Evolutionary conservation across 1,284 basidiomycete species (phyloP).

Genomic region (Polyporus tsugae): DNA sequence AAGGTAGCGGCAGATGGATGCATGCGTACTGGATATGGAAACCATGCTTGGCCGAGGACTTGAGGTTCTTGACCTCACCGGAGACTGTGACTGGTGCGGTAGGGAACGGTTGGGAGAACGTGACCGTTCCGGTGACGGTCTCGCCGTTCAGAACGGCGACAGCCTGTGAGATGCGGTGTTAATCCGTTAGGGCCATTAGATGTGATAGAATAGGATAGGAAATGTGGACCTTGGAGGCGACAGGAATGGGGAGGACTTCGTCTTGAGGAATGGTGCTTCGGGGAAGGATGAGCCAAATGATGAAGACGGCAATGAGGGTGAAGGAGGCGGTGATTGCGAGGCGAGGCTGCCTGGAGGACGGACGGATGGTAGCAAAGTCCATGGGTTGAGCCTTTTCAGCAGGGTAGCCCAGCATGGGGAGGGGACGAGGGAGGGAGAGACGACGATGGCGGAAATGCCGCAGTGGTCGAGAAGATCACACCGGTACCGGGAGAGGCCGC

Average conservation of each 20-base stretch:
- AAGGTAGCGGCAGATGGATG: constrained; percentile 23
- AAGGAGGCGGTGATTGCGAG: constrained; percentile 32
- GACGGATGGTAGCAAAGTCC: constrained; percentile 5
- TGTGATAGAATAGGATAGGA: neutral
- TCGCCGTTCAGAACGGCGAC: constrained; percentile 73
- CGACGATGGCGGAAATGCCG: constrained; percentile 22
- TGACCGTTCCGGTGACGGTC: constrained; percentile 67
- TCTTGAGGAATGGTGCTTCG: constrained; percentile 13
- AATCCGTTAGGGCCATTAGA: neutral
- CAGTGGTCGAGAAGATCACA: constrained; percentile 3
- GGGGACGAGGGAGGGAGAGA: neutral
- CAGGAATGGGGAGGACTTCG: constrained; percentile 22
- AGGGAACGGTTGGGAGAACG: constrained; percentile 65
- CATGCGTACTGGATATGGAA: constrained; percentile 81
- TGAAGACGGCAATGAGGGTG: constrained; percentile 31
- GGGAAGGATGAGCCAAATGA: constrained; percentile 33
- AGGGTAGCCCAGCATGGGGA: neutral
- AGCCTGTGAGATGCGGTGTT: constrained; percentile 52
- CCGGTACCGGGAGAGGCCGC: neutral
- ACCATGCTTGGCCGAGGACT: constrained; percentile 67
- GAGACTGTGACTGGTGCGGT: constrained; percentile 67
- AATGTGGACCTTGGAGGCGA: constrained; percentile 27
- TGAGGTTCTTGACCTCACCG: constrained; percentile 69
- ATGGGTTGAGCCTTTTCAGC: neutral
- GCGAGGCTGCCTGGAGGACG: constrained; percentile 29